A percentile compares a stretch with the other conserved stretches of the same genome.
These are phyloP conservation scores for Dispira simplex DNA, from an alignment of 192 early-diverging fungal genomes.

Conservation along the genomic window DNA sequence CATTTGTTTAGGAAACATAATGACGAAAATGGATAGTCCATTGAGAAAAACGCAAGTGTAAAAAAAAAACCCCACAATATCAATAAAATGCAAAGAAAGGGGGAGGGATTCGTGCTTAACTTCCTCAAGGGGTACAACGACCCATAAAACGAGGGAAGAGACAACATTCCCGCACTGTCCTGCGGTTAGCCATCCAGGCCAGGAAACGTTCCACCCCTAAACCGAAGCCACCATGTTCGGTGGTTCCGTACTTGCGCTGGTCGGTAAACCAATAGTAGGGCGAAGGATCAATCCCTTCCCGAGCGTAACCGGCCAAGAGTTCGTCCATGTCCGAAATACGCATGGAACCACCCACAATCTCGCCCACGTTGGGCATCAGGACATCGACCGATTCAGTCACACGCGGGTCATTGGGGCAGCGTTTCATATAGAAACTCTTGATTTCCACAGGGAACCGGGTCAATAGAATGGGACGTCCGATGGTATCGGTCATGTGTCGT, in stretches of 20 bases:
- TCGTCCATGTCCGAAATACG: slow-evolving; percentile 76
- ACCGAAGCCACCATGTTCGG: slow-evolving; percentile 94
- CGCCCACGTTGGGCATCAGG: slow-evolving; percentile 95
- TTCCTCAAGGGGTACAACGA: slow-evolving; percentile 59
- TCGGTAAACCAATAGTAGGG: slow-evolving; percentile 99
- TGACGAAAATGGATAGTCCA: too few species aligned
- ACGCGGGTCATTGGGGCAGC: slow-evolving; percentile 58
- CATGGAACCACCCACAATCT: slow-evolving; percentile 98
- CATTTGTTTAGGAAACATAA: too few species aligned
- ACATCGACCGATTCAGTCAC: slow-evolving; percentile 97
- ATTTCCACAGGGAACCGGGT: slow-evolving; percentile 95
- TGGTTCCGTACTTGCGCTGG: slow-evolving; percentile 96
- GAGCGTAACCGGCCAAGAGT: slow-evolving; percentile 66
- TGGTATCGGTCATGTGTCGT: slow-evolving; percentile 97
- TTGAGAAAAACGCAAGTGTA: too few species aligned
- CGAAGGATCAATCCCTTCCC: slow-evolving; percentile 80
- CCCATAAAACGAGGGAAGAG: slow-evolving; percentile 88
- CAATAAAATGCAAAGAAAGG: too few species aligned
- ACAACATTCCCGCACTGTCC: slow-evolving; percentile 77
- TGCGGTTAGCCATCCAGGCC: slow-evolving; percentile 88
- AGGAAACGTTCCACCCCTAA: slow-evolving; percentile 94
- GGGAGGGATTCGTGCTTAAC: too few species aligned
- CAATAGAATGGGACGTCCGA: slow-evolving; percentile 86
- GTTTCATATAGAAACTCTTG: slow-evolving; percentile 99
- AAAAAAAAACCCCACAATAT: too few species aligned